Conservation (phyloP, 352 stramenopile genomes). For the Pseudoperonospora humuli region DNA sequence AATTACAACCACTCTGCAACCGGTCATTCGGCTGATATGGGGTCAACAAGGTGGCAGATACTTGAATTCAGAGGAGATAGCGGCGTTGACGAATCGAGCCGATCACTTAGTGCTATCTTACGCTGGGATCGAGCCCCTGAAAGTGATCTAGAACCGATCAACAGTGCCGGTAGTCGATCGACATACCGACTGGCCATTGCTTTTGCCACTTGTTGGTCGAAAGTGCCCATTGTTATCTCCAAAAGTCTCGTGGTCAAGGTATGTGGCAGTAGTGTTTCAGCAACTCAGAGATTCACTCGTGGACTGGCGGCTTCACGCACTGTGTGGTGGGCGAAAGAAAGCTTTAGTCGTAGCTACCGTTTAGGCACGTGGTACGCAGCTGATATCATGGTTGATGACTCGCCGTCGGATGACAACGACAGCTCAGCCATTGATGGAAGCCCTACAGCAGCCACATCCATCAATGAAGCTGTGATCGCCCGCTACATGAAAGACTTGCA, state of each 20-base stretch:
- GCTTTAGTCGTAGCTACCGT: slow-evolving; percentile 60
- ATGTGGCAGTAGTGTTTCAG: slow-evolving; percentile 28
- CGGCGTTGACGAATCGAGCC: slow-evolving; percentile 30
- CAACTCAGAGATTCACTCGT: slow-evolving; percentile 39
- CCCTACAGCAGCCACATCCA: neutral
- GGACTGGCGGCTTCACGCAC: slow-evolving; percentile 42
- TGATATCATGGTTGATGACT: slow-evolving; percentile 27
- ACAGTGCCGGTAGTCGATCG: slow-evolving; percentile 36
- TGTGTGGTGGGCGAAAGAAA: slow-evolving; percentile 76
- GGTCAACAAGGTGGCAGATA: slow-evolving; percentile 21
- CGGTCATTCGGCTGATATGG: slow-evolving; percentile 5
- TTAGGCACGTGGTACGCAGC: slow-evolving; percentile 69
- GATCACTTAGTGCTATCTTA: slow-evolving; percentile 42
- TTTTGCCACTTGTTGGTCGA: slow-evolving; percentile 39
- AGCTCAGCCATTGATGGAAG: too few relatives aligned
- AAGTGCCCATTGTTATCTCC: slow-evolving; percentile 47
- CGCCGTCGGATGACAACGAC: slow-evolving; percentile 2
- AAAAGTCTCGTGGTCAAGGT: slow-evolving; percentile 72
- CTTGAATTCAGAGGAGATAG: slow-evolving; percentile 30
- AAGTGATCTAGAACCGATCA: slow-evolving; percentile 23
- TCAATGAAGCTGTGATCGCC: slow-evolving; percentile 12
- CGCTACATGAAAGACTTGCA: slow-evolving; percentile 32
- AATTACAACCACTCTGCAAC: slow-evolving; percentile 9
- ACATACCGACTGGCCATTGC: slow-evolving; percentile 58
- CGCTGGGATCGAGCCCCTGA: slow-evolving; percentile 40